These are phyloP conservation scores for Solanum clarkiae DNA, from an alignment of 257 asterid species.

Conservation along the genomic window DNA sequence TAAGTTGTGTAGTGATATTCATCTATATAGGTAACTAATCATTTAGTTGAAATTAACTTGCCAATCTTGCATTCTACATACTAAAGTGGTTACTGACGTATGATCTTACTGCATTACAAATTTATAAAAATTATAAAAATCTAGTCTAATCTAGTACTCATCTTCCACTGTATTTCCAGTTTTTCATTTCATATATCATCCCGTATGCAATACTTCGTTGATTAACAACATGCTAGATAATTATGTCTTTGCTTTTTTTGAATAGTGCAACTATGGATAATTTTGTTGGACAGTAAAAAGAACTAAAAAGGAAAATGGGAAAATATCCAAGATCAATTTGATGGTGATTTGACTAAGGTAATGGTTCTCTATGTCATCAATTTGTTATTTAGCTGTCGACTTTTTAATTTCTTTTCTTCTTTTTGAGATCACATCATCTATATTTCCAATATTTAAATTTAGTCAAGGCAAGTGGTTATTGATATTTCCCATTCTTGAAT, in stretches of 20 bases:
- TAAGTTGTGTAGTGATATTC: no score
- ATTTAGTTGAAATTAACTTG: no score
- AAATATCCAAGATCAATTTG: neutral
- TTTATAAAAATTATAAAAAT: no score
- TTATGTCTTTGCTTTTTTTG: neutral
- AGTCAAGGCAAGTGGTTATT: neutral
- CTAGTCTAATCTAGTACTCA: no score
- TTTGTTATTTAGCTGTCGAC: conserved; percentile 4
- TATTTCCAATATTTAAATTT: neutral
- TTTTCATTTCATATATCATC: no score
- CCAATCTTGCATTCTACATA: no score
- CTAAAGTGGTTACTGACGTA: no score
- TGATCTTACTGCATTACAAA: no score
- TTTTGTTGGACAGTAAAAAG: neutral
- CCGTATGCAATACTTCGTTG: no score
- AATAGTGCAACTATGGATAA: neutral
- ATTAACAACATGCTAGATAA: no score
- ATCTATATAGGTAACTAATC: no score
- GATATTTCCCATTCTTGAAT: neutral
- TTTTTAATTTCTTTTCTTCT: neutral
- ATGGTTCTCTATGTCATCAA: neutral
- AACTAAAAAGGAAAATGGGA: neutral
- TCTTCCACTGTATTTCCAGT: no score
- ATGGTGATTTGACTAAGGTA: neutral
- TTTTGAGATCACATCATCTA: neutral